These are phyloP conservation scores for Boechera retrofracta DNA, from an alignment of 345 rosid genomes.

Conservation along the genomic window DNA sequence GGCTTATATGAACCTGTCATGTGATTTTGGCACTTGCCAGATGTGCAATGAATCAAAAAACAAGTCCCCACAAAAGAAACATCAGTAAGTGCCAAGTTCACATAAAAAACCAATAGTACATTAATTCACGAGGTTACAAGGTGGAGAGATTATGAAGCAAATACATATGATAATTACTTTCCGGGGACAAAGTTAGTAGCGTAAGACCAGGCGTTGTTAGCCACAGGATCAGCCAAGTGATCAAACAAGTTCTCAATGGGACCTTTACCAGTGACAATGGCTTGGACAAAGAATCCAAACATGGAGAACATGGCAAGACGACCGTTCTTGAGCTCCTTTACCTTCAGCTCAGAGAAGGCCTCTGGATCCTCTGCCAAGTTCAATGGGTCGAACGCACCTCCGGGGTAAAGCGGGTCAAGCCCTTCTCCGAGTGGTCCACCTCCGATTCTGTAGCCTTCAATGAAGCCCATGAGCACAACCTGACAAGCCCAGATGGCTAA, in stretches of 20 bases:
- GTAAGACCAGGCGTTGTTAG: constrained; percentile 96
- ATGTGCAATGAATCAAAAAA: neutral
- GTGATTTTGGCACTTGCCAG: neutral
- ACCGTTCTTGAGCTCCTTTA: constrained; percentile 94
- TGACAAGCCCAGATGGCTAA: constrained; percentile 94
- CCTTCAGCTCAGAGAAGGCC: constrained; percentile 93
- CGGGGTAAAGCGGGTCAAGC: constrained; percentile 92
- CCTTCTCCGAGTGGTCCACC: constrained; percentile 98
- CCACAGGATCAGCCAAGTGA: constrained; percentile 86
- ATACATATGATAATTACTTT: constrained; percentile 53
- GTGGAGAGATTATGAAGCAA: constrained; percentile 27
- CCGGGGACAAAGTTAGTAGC: constrained; percentile 99
- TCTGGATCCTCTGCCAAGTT: constrained; percentile 95
- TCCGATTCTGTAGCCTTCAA: constrained; percentile 95
- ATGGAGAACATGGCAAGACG: constrained; percentile 92
- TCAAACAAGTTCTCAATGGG: constrained; percentile 90
- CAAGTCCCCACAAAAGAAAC: neutral
- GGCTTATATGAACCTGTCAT: neutral
- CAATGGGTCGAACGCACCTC: constrained; percentile 94
- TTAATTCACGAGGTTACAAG: constrained; percentile 5
- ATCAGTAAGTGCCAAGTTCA: constrained; percentile 9
- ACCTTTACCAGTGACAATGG: constrained; percentile 95
- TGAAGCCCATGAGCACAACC: constrained; percentile 93
- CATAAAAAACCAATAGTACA: constrained; percentile 25
- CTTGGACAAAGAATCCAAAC: constrained; percentile 97